Conservation (phyloP, 805 yeast species). For the Cyberlindnera petersonii region DNA sequence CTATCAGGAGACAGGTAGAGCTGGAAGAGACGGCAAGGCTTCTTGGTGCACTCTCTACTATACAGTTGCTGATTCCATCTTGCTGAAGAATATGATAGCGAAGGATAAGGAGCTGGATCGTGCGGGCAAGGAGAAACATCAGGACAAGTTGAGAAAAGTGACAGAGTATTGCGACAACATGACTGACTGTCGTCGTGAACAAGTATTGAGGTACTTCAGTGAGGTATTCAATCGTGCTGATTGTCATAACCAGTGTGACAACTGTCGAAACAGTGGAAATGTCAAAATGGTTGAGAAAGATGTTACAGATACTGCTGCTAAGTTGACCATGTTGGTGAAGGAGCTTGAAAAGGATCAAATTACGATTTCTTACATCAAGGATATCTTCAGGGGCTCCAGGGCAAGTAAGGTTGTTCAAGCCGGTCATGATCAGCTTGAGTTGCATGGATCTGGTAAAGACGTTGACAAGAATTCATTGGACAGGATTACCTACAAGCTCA, state of each 20-base stretch:
- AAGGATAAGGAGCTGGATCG: constrained; percentile 65
- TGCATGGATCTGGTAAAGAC: constrained; percentile 67
- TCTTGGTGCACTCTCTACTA: constrained; percentile 84
- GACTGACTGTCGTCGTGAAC: constrained; percentile 85
- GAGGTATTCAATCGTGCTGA: constrained; percentile 65
- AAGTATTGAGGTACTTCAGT: constrained; percentile 86
- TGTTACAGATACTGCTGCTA: constrained; percentile 59
- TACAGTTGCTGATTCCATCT: constrained; percentile 73
- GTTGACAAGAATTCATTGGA: constrained; percentile 70
- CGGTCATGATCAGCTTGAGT: constrained; percentile 57
- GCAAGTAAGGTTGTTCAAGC: constrained; percentile 54
- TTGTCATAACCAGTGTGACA: constrained; percentile 80
- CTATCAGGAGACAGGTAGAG: constrained; percentile 97
- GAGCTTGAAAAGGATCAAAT: constrained; percentile 55
- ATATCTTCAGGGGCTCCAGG: constrained; percentile 72
- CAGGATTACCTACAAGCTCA: constrained; percentile 74
- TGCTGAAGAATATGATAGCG: constrained; percentile 71
- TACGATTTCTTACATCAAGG: constrained; percentile 78
- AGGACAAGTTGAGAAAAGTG: constrained; percentile 74
- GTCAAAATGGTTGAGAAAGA: constrained; percentile 52
- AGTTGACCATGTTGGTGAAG: constrained; percentile 56
- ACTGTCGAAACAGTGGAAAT: constrained; percentile 53
- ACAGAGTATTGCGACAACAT: constrained; percentile 87
- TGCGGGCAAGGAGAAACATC: constrained; percentile 69
- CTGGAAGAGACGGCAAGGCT: constrained; percentile 89